Evolutionary conservation across 768 basidiomycete species (phyloP), one percentile per base, ranked within the genome.

Genomic region (Leccinum sublutescens): DNA sequence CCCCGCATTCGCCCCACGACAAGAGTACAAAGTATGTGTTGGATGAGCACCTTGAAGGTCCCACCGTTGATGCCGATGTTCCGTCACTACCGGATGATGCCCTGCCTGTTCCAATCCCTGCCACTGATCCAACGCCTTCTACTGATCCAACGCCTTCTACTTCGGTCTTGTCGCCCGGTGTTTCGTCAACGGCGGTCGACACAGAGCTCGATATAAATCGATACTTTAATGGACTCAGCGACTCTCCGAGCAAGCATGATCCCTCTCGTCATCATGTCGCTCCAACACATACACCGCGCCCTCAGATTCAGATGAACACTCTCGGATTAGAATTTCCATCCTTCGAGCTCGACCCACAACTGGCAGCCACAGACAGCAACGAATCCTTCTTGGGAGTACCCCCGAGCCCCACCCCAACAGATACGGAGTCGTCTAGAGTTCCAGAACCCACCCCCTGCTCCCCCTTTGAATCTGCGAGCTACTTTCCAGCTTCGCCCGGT

Each of bases 351-450:
- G 64, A 64, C 25, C 15, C 55, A 3, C 55, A 52, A 9, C 48
- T 64, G 25, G 34, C 48, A 8, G 62, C 61, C 29, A 19, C 56
- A 5, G 57, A 51, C 17, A 57, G 51, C 25, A 49, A 48, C 4
- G 65, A 66, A 31, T 62, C 62, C n/a, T 73, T 73, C 50, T 54
- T 72, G 29, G 72, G 68, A 17, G 25, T 72, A 10, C 71, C 71
- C 6, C 67, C 68, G 10, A 74, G 68, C 21, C 71, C 73, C 12
- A 47, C 47, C 5, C 31, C 51, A 14, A 47, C 21, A 14, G 52
- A 56, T 10, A 43, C 56, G 4, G 47, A 25, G 7, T 7, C 61
- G 9, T 38, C 60, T 5, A 25, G 50, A 19, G 17, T 25, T 21
- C 21, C 54, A 4, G 53, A 4, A 7, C 57, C 57, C 9, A 17